These are phyloP conservation scores for Sporothrix luriei DNA, from an alignment of 2,329 filamentous ascomycete genomes.

Conservation along the genomic window DNA sequence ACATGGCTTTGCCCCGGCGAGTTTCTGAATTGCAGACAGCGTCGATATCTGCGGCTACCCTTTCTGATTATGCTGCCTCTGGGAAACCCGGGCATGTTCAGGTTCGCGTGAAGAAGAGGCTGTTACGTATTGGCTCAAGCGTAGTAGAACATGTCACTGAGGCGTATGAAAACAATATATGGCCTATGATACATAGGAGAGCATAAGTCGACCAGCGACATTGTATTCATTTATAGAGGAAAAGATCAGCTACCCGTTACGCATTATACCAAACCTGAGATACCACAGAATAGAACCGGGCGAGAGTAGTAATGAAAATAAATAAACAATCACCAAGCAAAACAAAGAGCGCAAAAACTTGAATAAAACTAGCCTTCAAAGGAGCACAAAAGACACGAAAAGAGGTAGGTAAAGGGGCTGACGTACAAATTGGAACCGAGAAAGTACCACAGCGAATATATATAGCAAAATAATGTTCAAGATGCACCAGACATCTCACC, in stretches of 20 bases:
- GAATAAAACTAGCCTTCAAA: too few relatives aligned
- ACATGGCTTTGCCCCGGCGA: neutral
- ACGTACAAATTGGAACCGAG: neutral
- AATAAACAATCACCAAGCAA: too few relatives aligned
- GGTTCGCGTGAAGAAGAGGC: neutral
- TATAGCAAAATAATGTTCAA: neutral
- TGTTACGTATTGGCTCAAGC: too few relatives aligned
- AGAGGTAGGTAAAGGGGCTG: neutral
- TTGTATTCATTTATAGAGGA: too few relatives aligned
- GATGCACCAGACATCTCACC: neutral
- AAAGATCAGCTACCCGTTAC: too few relatives aligned
- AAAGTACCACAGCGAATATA: neutral
- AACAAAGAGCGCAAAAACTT: neutral
- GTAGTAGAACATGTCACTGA: too few relatives aligned
- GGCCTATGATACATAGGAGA: neutral
- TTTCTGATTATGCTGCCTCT: neutral
- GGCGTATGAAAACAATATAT: too few relatives aligned
- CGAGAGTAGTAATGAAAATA: too few relatives aligned
- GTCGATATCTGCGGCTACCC: neutral
- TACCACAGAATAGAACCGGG: too few relatives aligned
- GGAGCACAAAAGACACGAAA: neutral
- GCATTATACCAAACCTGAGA: too few relatives aligned
- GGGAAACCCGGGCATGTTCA: neutral
- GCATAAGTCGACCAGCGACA: too few relatives aligned
- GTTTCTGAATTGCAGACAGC: neutral